Percentiles rank a stretch among this genome's conserved stretches.
phyloP scores from a whole-genome alignment of 2,329 filamentous ascomycete species.

The Hirsutella thompsonii region DNA sequence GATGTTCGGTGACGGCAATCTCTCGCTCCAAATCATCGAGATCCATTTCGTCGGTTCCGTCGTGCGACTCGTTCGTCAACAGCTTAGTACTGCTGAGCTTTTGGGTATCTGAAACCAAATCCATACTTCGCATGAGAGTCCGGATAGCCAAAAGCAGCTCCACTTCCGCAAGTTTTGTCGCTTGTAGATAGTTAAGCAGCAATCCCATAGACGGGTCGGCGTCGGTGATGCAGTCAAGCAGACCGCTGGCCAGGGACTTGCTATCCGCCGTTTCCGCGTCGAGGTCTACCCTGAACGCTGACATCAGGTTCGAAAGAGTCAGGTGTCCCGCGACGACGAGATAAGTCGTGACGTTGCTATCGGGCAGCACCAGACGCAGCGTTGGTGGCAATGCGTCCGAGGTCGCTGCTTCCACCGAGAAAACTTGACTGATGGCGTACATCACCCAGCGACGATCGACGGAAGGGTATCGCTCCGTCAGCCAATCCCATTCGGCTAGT shows the following conservation, averaged over 20 bases:
- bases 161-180: slow-evolving; percentile 49
- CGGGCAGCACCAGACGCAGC: slow-evolving; percentile 26
- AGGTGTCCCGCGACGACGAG: slow-evolving; percentile 48
- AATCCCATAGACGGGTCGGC: slow-evolving; percentile 58
- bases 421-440: slow-evolving; percentile 48
- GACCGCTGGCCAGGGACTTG: slow-evolving; percentile 41
- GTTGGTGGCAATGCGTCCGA: slow-evolving; percentile 21
- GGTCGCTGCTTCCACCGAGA: slow-evolving; percentile 35
- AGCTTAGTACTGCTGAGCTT: slow-evolving; percentile 19
- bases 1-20: slow-evolving; percentile 54
- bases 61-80: slow-evolving; percentile 15
- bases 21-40: slow-evolving; percentile 51
- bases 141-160: slow-evolving; percentile 57
- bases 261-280: slow-evolving; percentile 28
- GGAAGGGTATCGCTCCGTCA: slow-evolving; percentile 32
- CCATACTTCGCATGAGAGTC: slow-evolving; percentile 56
- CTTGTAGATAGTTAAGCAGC: slow-evolving; percentile 50
- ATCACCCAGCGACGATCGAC: slow-evolving; percentile 54
- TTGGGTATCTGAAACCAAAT: slow-evolving; percentile 34
- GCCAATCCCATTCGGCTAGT: slow-evolving; percentile 37
- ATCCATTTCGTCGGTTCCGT: slow-evolving; percentile 30
- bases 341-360: slow-evolving; percentile 44
- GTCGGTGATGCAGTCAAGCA: slow-evolving; percentile 48
- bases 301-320: slow-evolving; percentile 43
- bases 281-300: slow-evolving; percentile 39